Base-by-base conservation (phyloP, 257 asterid species). In the Salvia splendens region DNA sequence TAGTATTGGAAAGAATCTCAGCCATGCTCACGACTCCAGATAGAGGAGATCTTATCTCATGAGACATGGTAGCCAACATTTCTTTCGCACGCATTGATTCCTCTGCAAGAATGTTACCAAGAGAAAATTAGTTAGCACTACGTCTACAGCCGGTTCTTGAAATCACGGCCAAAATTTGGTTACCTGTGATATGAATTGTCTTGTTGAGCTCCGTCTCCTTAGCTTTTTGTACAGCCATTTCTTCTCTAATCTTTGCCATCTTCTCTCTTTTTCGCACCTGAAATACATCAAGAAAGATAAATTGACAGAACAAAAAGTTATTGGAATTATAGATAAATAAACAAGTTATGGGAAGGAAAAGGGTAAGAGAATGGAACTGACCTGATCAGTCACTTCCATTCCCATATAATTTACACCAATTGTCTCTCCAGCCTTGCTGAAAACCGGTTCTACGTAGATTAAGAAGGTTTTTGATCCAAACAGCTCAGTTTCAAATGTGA, bases 21-120 rank as follows among this genome's bases (percentile, higher is more conserved):
- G 96, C 87, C 89, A 91, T 88, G 95, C 97, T 79, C 50, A 91
- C 91, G 5, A 91, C 97, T 60, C 97, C 97, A 1, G 97, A 88
- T 54, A 91, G 65, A 38, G 97, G 97, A 75, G 96, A 88, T 73
- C 97, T 67, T 80, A 91, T 91, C 86, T 91, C 97, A 58, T 91
- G 97, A 52, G 97, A 88, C 97, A 91, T 91, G 30, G 97, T 91
- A 45, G 97, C 97, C 49, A 91, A 81, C 97, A 91, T 91, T 80
- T 91, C 95, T 53, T 91, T 91, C 32, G 96, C 97, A 38, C 97
- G 79, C 96, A 91, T 91, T 4, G 94, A 86, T 84, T 91, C 96
- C 97, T 91, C 96, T 91, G 90, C 72, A 60, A 59, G 45, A 76
- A 58, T 14, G 36, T 14, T 8, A 70, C 32, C 32, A 41, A 56